Evolutionary conservation across 2,329 filamentous ascomycete species (phyloP), one percentile per base, ranked within the genome.

Genomic region (Aureobasidium sp.): DNA sequence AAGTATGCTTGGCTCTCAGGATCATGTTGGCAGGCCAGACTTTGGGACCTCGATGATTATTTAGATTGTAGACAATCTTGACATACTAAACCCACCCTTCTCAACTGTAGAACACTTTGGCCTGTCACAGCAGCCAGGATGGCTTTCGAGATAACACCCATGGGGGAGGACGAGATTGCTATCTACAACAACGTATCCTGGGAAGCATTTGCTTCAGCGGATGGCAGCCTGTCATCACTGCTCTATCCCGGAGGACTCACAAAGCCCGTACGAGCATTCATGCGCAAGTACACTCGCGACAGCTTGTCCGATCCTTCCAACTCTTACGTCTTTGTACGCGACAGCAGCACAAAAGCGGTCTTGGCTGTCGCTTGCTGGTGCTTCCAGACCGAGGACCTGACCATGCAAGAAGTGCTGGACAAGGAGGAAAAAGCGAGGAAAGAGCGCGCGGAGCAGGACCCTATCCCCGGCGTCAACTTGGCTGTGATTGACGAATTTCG

Each of bases 341-440:
- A 66, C 54, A 31, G 11, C 15, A 13, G 21, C 7, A 64, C 46
- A 17, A 60, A 58, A 31, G 37, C 60, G 33, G 50, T 63, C 10
- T 5, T 66, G 15, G 63, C 51, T 10, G 38, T 61, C 13, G 60
- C 63, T 4, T 33, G 53, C 45, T 66, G 65, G 65, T 45, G 47
- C 53, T 46, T 37, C 6, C 53, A 57, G n/a, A 57, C 27, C 27
- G n/a, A 33, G 33, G 29, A 57, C 15, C 5, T 31, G 29, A 35
- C 61, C 17, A 25, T 46, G 3, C 23, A 61, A 35, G 60, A 58
- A 25, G 51, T 64, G 13, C 40, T 61, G 8, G 59, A 53, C 0
- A 59, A 45, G 21, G 57, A 61, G 33, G 58, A 46, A 21, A 43
- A 62, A 11, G 60, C 57, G 11, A 31, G 47, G n/a, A 55, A 61